Percentiles rank a stretch among this genome's conserved stretches.
Evolutionary conservation across 768 basidiomycete genomes (phyloP).

Genomic region (Roridomyces roridus): DNA sequence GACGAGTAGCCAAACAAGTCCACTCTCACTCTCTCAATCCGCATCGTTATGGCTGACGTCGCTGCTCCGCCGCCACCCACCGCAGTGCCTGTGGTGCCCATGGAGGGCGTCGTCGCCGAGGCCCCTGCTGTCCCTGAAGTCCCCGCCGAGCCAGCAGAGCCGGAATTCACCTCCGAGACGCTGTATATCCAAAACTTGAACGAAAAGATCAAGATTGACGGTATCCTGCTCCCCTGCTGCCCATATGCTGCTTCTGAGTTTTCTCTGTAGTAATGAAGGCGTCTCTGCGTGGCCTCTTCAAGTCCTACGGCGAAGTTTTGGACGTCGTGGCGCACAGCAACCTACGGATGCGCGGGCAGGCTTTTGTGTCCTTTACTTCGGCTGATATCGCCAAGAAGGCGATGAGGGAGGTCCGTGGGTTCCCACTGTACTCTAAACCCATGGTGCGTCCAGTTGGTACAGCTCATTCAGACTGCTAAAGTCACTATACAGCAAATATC

Average conservation of each 20-base stretch:
- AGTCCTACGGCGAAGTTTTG: conserved; percentile 89
- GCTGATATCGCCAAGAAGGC: conserved; percentile 87
- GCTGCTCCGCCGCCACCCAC: conserved; percentile 34
- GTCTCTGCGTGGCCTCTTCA: conserved; percentile 88
- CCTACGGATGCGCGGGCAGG: conserved; percentile 97
- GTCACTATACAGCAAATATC: conserved; percentile 79
- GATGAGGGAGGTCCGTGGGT: conserved; percentile 90
- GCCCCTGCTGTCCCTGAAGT: conserved; percentile 17
- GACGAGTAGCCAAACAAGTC: conserved; percentile 11
- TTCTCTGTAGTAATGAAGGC: conserved; percentile 78
- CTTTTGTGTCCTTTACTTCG: conserved; percentile 91
- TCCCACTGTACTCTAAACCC: conserved; percentile 95
- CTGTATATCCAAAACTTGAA: conserved; percentile 97
- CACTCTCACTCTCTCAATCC: background rate
- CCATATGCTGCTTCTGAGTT: conserved; percentile 2
- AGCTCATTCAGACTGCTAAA: too few species aligned
- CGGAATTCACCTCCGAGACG: conserved; percentile 75
- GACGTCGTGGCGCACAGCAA: conserved; percentile 96
- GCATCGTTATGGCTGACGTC: conserved; percentile 34
- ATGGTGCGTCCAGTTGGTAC: too few species aligned
- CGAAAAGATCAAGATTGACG: conserved; percentile 88
- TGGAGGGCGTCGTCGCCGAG: conserved; percentile 39
- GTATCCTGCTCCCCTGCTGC: conserved; percentile 39
- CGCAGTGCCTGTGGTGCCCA: conserved; percentile 35
- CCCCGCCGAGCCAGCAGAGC: conserved; percentile 33